These are phyloP conservation scores for Mycothermus thermophilus DNA, from an alignment of 495 filamentous ascomycete species.

Conservation along the genomic window DNA sequence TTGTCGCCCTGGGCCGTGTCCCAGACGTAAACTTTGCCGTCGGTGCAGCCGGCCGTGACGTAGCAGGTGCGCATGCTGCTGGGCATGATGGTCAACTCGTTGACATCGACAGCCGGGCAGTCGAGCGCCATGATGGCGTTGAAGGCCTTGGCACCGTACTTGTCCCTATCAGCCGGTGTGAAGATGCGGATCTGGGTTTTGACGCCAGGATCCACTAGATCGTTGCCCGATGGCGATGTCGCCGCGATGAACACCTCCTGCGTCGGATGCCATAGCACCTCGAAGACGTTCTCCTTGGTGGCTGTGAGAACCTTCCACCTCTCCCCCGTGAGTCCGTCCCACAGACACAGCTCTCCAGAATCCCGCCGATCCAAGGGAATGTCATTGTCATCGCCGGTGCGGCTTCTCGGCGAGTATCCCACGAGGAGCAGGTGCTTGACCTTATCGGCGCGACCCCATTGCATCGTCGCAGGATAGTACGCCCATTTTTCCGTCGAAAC, in stretches of 20 bases:
- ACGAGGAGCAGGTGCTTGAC: conserved; percentile 52
- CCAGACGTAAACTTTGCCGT: conserved; percentile 74
- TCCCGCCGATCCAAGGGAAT: conserved; percentile 37
- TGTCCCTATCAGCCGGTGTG: conserved; percentile 12
- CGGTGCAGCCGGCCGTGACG: conserved; percentile 71
- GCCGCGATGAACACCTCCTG: conserved; percentile 46
- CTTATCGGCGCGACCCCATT: conserved; percentile 46
- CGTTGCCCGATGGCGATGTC: conserved; percentile 38
- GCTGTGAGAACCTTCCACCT: conserved; percentile 32
- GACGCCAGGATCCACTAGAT: conserved; percentile 25
- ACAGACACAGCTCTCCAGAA: conserved; percentile 60
- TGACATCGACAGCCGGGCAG: conserved; percentile 74
- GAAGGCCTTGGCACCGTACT: conserved; percentile 21
- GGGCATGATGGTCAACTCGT: conserved; percentile 56
- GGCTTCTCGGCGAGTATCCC: conserved; percentile 54
- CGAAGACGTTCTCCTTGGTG: conserved; percentile 61
- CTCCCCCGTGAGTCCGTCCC: conserved; percentile 42
- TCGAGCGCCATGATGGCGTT: conserved; percentile 37
- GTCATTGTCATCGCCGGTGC: conserved; percentile 37
- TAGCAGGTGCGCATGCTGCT: conserved; percentile 38
- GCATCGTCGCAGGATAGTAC: conserved; percentile 57
- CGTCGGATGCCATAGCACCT: conserved; percentile 62
- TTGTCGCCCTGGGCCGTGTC: conserved; percentile 46
- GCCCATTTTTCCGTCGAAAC: conserved; percentile 35
- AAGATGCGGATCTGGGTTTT: conserved; percentile 40